Conservation (phyloP, 2,329 filamentous ascomycete genomes). For the Nemania sp. region DNA sequence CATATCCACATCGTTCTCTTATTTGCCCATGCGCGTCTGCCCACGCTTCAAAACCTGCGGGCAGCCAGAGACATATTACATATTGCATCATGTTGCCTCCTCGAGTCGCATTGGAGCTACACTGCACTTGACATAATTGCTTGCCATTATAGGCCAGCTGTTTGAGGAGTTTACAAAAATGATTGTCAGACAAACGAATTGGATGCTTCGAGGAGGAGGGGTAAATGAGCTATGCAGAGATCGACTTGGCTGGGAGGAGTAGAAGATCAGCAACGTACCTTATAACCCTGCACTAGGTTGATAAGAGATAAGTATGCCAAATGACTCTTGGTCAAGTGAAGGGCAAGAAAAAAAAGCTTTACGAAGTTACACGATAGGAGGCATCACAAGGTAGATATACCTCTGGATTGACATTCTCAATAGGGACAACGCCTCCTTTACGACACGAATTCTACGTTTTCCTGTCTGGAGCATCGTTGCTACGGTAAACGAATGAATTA, state of each 20-base stretch:
- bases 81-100: conserved; percentile 12
- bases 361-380: not conserved
- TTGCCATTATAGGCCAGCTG: not conserved
- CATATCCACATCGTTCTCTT: conserved; percentile 14
- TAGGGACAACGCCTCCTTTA: no score
- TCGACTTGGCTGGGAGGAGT: conserved; percentile 19
- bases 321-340: not conserved
- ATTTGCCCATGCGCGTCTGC: conserved; percentile 16
- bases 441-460: no score
- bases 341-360: not conserved
- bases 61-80: conserved; percentile 18
- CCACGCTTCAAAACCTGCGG: conserved; percentile 6
- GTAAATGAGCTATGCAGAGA: conserved; percentile 14
- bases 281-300: conserved; percentile 6
- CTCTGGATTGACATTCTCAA: no score
- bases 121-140: not conserved
- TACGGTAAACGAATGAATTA: conserved; percentile 9
- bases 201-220: conserved; percentile 15
- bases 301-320: not conserved
- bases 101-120: not conserved
- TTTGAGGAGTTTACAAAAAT: no score
- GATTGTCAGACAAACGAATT: not conserved
- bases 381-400: not conserved
- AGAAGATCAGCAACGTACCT: conserved; percentile 36
- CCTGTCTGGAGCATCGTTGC: conserved; percentile 4